Base-by-base conservation (phyloP, 768 basidiomycete species). In the Boletus rex-veris region DNA sequence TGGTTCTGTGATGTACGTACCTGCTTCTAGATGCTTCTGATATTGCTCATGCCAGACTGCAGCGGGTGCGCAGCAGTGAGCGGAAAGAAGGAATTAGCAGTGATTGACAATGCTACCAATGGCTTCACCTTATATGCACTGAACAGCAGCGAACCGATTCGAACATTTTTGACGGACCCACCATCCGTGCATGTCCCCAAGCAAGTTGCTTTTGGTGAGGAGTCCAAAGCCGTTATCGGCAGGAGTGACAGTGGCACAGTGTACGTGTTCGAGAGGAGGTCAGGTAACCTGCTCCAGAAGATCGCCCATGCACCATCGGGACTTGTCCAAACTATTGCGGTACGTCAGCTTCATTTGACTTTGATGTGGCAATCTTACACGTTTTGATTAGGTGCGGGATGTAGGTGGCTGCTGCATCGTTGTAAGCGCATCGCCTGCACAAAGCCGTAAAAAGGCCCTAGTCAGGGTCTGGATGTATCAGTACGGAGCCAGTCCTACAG, bases 121-220 rank as follows among this genome's bases (percentile, higher is more conserved):
- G 31, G 31, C 31, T 31, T 31, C 11, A 31, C 31, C 31, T 31
- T 59, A 12, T 59, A 59, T 16, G 30, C 6, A 0, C 15, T 59
- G 36, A 39, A 47, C 12, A 36, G 30, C 15, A 7, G 7, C 3
- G n/a, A 47, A 2, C 18, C 24, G 2, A 18, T 55, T n/a, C 16
- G 12, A 15, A 58, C 35, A 5, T 52, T 40, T 16, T 19, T 21
- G 24, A 56, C 47, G 1, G 33, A 52, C 3, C 50, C 36, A 5
- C 54, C 43, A 6, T 21, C 16, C 1, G 48, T 57, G 6, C 24
- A 16, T 2, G 18, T 59, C 0, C 51, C 48, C 2, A 59, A 57
- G 12, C 58, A 59, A 39, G 58, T 59, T 4, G 21, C 45, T 2
- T 59, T 59, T 24, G 40, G 48, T 6, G 51, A 59, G 14, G 55